Base-by-base conservation (phyloP, 2,329 filamentous ascomycete genomes). In the Sporothrix globosa region DNA sequence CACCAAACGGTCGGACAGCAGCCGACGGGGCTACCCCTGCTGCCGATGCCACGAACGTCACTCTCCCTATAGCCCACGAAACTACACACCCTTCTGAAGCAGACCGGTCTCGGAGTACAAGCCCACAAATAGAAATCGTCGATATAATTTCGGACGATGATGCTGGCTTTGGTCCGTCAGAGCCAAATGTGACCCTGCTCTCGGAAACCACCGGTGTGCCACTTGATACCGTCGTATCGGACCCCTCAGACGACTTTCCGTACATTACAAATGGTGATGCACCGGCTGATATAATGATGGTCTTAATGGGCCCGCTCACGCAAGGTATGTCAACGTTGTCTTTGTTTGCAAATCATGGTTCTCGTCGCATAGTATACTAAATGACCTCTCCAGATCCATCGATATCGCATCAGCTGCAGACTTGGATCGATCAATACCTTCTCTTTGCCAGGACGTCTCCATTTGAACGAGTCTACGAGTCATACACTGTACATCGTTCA, bases 391-490 rank as follows among this genome's bases (percentile, higher is more conserved):
- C 39, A 73, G 83, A 85, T 44, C 81, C 83, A 21, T 78, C 81
- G 14, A 80, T 84, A 30, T 76, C 87, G 24, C 75, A 78, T 21
- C 78, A 79, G 66, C 71, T 90, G 17, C 78, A 81, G 21, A 77
- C 78, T 6, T 90, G 87, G 86, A 80, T 88, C 30, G 80, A 82
- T 9, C 77, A 76, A 19, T 87, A 84, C 75, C 73, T 88, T 27
- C 73, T 72, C 27, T 84, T 81, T 73, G 80, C 81, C 48, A 76
- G 75, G 46, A 74, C 75, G 24, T 78, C 79, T 21, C 75, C 80
- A 3, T 75, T 77, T 30, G 76, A 79, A 13, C 74, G 75, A 3
- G 79, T 83, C 6, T 76, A 82, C n/a, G 79, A 83, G 34, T 82
- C 83, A 1, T 84, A 82, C 69, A 77, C 77, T 19, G 78, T 79